These are phyloP conservation scores for Pyrenula massariospora DNA, from an alignment of 495 filamentous ascomycete genomes.

Conservation along the genomic window DNA sequence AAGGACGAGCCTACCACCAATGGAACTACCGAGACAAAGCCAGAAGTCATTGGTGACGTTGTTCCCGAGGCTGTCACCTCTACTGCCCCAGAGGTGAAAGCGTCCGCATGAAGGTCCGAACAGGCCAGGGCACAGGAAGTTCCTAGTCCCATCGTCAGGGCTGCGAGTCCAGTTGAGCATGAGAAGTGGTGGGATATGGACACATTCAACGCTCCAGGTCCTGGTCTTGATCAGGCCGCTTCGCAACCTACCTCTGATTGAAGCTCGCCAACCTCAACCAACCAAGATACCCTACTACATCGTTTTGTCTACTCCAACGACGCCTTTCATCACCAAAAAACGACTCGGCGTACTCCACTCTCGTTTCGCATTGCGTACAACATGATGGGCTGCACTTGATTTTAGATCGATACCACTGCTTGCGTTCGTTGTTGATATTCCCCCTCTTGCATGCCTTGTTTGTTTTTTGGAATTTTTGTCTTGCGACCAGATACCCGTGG, in stretches of 20 bases:
- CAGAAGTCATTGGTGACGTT: conserved; percentile 3
- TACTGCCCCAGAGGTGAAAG: conserved; percentile 32
- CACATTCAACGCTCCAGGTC: conserved; percentile 3
- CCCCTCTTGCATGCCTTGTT: conserved; percentile 16
- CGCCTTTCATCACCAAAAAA: conserved; percentile 17
- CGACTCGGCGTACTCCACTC: conserved; percentile 18
- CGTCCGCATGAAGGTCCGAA: conserved; percentile 31
- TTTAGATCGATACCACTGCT: conserved; percentile 43
- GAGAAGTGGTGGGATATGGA: conserved; percentile 33
- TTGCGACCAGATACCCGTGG: conserved; percentile 22
- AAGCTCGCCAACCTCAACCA: conserved; percentile 9
- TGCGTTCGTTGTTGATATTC: conserved; percentile 12
- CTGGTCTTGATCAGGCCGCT: background rate
- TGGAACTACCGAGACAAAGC: conserved; percentile 11
- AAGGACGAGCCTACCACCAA: conserved; percentile 19
- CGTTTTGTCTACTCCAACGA: conserved; percentile 13
- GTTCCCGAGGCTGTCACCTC: conserved; percentile 21
- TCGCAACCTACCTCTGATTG: background rate
- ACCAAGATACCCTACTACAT: conserved; percentile 3
- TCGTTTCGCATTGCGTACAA: conserved; percentile 10
- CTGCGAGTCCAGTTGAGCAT: conserved; percentile 20
- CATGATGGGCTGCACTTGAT: conserved; percentile 19
- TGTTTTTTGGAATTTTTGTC: conserved; percentile 15
- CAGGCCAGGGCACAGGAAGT: conserved; percentile 8
- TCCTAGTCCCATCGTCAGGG: background rate